These are phyloP conservation scores for Mycena pura DNA, from an alignment of 768 basidiomycete genomes.

Conservation along the genomic window DNA sequence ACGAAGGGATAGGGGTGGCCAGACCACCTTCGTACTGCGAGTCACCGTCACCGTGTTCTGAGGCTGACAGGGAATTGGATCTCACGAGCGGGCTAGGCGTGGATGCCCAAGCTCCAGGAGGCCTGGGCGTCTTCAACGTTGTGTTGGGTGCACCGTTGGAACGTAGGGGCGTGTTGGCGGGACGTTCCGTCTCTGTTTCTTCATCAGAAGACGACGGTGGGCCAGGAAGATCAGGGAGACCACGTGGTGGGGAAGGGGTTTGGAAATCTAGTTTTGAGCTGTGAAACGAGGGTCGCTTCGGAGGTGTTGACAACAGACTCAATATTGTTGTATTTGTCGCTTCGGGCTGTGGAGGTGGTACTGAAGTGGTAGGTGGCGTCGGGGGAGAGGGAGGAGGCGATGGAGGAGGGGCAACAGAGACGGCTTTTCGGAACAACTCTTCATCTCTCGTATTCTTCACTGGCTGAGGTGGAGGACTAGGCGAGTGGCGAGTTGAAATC, in stretches of 20 bases:
- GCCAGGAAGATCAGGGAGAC: conserved; percentile 70
- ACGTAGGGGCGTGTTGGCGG: conserved; percentile 29
- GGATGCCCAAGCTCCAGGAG: conserved; percentile 47
- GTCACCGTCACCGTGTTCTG: conserved; percentile 28
- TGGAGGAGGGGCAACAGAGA: conserved; percentile 22
- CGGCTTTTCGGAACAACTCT: conserved; percentile 15
- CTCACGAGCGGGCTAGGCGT: conserved; percentile 34
- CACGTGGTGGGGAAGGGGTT: conserved; percentile 69
- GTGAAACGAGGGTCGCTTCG: conserved; percentile 47
- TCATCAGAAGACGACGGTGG: conserved; percentile 68
- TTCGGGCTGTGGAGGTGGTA: conserved; percentile 2
- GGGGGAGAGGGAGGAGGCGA: conserved; percentile 43
- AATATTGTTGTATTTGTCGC: conserved; percentile 2
- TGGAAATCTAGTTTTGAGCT: conserved; percentile 56
- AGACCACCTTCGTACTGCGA: conserved; percentile 42
- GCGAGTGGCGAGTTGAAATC: conserved; percentile 10
- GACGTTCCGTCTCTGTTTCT: conserved; percentile 38
- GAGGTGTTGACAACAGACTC: conserved; percentile 50
- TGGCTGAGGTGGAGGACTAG: conserved; percentile 25
- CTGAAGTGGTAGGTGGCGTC: conserved; percentile 5
- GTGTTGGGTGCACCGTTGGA: conserved; percentile 26
- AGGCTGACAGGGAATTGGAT: conserved; percentile 25
- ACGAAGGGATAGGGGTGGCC: conserved; percentile 55
- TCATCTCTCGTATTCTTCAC: conserved; percentile 9
- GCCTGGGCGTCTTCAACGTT: conserved; percentile 52